phyloP scores from a whole-genome alignment of 1,284 basidiomycete genomes.

The Cryptococcus floricola region DNA sequence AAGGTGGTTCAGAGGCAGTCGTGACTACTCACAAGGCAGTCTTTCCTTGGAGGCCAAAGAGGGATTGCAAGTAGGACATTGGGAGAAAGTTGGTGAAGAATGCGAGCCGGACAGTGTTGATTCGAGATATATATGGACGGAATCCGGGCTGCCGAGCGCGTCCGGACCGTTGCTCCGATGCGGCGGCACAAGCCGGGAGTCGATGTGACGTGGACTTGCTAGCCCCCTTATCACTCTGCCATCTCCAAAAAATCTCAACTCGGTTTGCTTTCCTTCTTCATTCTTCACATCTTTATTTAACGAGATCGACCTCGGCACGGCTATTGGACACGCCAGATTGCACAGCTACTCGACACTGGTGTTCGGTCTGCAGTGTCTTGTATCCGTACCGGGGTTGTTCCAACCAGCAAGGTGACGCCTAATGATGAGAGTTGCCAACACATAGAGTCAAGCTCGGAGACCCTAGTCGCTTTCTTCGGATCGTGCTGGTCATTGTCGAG shows the following conservation, averaged over 20 bases:
- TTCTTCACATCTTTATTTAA: too few relatives aligned
- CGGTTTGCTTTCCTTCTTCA: too few relatives aligned
- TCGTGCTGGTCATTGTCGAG: slow-evolving; percentile 39
- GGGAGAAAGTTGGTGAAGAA: neutral
- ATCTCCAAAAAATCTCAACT: too few relatives aligned
- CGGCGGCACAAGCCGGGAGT: too few relatives aligned
- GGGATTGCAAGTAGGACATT: slow-evolving; percentile 43
- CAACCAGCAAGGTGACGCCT: slow-evolving; percentile 4
- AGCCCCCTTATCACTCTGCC: too few relatives aligned
- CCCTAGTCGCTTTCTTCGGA: slow-evolving; percentile 31
- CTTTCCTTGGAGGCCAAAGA: slow-evolving; percentile 52
- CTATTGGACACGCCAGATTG: too few relatives aligned
- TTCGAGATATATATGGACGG: neutral
- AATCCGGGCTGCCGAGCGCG: too few relatives aligned
- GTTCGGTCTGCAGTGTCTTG: neutral
- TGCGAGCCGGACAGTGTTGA: neutral
- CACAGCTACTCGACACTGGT: too few relatives aligned
- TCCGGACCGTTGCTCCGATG: too few relatives aligned
- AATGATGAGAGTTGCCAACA: slow-evolving; percentile 48
- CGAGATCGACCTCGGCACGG: too few relatives aligned
- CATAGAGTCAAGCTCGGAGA: slow-evolving; percentile 49
- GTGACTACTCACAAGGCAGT: slow-evolving; percentile 49
- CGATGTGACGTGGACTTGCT: too few relatives aligned
- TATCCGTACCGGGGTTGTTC: neutral
- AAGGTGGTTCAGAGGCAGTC: slow-evolving; percentile 40